Base-by-base conservation (phyloP, 2,329 filamentous ascomycete species). In the Fusarium mangiferae region DNA sequence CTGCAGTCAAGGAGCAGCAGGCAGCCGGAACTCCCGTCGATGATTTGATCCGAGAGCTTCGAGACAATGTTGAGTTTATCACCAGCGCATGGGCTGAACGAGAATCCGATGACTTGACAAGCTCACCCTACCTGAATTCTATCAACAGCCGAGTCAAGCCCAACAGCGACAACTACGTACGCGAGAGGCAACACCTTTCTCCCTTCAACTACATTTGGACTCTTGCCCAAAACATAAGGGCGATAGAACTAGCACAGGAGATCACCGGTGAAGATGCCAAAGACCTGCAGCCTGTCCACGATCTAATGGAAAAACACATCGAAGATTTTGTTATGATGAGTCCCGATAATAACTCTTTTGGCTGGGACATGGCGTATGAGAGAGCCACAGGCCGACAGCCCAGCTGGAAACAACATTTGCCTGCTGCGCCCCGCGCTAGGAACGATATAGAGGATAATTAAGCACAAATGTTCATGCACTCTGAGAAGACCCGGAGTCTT, bases 181-280 rank as follows among this genome's bases (percentile, higher is more conserved):
- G 18, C 54, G 44, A 17, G 52, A 71, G 20, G 42, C 35, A 28
- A 7, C 20, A 36, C 12, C 61, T 83, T 24, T 72, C 77, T 55
- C 77, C 76, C 22, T 76, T 66, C 42, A 67, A 75, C 20, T 82
- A 80, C 66, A 62, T 82, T 15, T 62, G 74, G 44, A 65, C 73
- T 3, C 22, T 83, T 39, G 71, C 78, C 12, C 78, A 82, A 63
- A 80, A 80, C 66, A 80, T 82, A 61, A 81, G 76, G 73, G 88
- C 86, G 26, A 81, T 90, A 59, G 80, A 84, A 45, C 68, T 84
- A 68, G 85, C 88, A 20, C 78, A 82, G 46, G 78, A 86, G 70
- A 79, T 87, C 20, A 77, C 87, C 11, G 77, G 75, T 17, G 72
- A 78, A 5, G 76, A 74, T 22, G 79, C 76, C 17, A 64, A 79